Evolutionary conservation across 1,284 basidiomycete genomes (phyloP).

Genomic region (Coniferiporia weirii): DNA sequence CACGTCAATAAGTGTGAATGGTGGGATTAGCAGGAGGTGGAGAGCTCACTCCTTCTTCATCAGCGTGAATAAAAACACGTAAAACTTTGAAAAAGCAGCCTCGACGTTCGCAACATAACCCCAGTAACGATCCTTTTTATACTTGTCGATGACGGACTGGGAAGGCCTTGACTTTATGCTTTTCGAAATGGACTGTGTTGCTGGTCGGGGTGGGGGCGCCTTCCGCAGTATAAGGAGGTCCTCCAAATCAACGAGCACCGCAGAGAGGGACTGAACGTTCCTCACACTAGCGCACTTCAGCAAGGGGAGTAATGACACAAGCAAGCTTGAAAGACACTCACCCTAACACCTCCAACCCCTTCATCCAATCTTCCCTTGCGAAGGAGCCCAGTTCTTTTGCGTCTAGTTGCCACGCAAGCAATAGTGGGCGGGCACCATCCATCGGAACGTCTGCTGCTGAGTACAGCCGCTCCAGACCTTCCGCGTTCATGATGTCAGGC

Average conservation of each 20-base stretch:
- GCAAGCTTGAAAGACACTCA: conserved; percentile 31
- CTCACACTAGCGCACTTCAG: conserved; percentile 44
- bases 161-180: conserved; percentile 33
- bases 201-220: conserved; percentile 27
- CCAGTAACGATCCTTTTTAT: conserved; percentile 51
- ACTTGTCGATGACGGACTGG: conserved; percentile 35
- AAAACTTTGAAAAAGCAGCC: conserved; percentile 56
- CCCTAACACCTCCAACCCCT: conserved; percentile 52
- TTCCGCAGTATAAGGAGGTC: conserved; percentile 51
- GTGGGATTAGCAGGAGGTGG: background rate
- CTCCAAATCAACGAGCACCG: conserved; percentile 55
- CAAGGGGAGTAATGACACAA: background rate
- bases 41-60: conserved; percentile 60
- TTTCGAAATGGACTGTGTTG: conserved; percentile 23
- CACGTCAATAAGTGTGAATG: background rate
- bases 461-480: conserved; percentile 63
- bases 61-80: conserved; percentile 61
- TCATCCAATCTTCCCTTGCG: conserved; percentile 60
- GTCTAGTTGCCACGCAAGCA: conserved; percentile 67
- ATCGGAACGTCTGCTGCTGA: conserved; percentile 58
- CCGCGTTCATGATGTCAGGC: conserved; percentile 53
- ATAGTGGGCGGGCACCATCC: conserved; percentile 63
- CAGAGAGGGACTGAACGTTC: conserved; percentile 43
- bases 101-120: conserved; percentile 44
- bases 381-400: conserved; percentile 68